These are phyloP conservation scores for Hyphopichia khmerensis DNA, from an alignment of 1,139 yeast species.

Conservation along the genomic window DNA sequence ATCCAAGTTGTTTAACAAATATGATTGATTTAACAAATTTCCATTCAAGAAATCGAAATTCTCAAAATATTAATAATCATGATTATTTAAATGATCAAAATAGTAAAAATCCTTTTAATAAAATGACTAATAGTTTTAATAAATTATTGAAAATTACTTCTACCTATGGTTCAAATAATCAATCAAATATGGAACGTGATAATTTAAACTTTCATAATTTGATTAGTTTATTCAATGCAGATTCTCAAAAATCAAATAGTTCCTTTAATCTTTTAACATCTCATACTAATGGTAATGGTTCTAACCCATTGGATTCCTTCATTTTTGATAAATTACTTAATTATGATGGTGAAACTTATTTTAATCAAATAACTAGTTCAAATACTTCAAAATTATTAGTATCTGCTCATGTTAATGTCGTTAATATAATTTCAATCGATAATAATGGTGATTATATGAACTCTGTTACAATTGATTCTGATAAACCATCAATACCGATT, in stretches of 20 bases:
- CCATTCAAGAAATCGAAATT: slow-evolving; percentile 6
- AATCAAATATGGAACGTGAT: not conserved
- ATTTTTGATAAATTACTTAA: slow-evolving; percentile 21
- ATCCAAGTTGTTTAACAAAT: slow-evolving; percentile 52
- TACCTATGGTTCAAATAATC: not conserved
- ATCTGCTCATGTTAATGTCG: slow-evolving; percentile 35
- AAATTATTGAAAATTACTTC: slow-evolving; percentile 25
- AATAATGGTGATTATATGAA: slow-evolving; percentile 19
- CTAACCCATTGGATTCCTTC: not conserved
- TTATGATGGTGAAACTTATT: slow-evolving; percentile 24
- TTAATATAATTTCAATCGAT: slow-evolving; percentile 37
- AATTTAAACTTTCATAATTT: slow-evolving; percentile 3
- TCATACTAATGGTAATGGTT: not conserved
- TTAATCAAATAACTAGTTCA: slow-evolving; percentile 16
- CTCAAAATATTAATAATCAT: slow-evolving; percentile 4
- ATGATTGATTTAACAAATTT: slow-evolving; percentile 17
- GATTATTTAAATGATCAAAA: not conserved
- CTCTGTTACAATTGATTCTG: slow-evolving; percentile 19
- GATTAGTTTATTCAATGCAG: not conserved
- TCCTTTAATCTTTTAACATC: slow-evolving; percentile 4
- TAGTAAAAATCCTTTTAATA: slow-evolving; percentile 31
- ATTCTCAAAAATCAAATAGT: not conserved
- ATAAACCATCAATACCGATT: slow-evolving; percentile 22
- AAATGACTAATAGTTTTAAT: slow-evolving; percentile 33
- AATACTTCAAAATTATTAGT: slow-evolving; percentile 25